Conservation (phyloP, 2,329 filamentous ascomycete genomes). For the Hymenoscyphus repandus region DNA sequence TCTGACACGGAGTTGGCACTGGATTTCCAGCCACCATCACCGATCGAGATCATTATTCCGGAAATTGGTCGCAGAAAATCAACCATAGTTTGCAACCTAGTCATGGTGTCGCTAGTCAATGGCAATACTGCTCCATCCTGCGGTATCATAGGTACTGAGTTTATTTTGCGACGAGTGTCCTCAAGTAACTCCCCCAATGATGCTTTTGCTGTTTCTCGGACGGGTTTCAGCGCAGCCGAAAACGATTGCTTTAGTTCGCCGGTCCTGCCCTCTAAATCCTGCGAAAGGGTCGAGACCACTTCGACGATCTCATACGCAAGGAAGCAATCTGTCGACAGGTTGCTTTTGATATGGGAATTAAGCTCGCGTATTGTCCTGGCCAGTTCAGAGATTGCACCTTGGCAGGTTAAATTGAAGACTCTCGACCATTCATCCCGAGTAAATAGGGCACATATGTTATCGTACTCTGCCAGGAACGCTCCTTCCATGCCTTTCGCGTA, state of each 20-base stretch:
- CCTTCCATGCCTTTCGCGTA: conserved; percentile 86
- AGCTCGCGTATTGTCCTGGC: conserved; percentile 81
- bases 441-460: conserved; percentile 85
- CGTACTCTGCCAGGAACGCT: conserved; percentile 82
- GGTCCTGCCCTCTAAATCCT: conserved; percentile 73
- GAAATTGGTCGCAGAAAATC: conserved; percentile 80
- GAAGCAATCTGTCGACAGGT: conserved; percentile 87
- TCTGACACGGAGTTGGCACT: conserved; percentile 53
- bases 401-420: conserved; percentile 74
- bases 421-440: conserved; percentile 76
- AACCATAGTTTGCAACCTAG: conserved; percentile 78
- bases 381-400: conserved; percentile 73
- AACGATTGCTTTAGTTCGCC: conserved; percentile 81
- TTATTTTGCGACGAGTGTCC: conserved; percentile 69
- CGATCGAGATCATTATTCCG: conserved; percentile 85
- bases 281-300: conserved; percentile 75
- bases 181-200: conserved; percentile 80
- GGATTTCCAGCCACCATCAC: conserved; percentile 83
- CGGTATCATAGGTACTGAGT: conserved; percentile 62
- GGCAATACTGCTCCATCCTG: conserved; percentile 73
- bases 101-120: conserved; percentile 79
- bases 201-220: conserved; percentile 85
- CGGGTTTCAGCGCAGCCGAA: conserved; percentile 78
- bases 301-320: conserved; percentile 94
- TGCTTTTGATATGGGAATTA: conserved; percentile 81